Evolutionary conservation across 73 alveolate genomes (phyloP), one percentile per base, ranked within the genome.

Genomic region (Paramecium sonneborni): DNA sequence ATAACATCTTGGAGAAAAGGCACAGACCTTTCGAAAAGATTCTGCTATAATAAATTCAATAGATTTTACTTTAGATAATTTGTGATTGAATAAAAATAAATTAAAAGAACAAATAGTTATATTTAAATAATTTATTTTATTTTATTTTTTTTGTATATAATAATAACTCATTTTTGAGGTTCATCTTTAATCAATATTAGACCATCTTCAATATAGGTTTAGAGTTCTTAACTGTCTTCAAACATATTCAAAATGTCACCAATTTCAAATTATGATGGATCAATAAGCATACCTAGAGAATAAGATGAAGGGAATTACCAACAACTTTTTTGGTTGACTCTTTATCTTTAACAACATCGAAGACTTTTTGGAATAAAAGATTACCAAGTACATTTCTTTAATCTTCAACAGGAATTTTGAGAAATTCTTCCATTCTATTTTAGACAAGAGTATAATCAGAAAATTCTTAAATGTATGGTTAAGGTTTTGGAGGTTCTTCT

Each of bases 361-460:
- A 43, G 28, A 79, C 76, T 79, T 74, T 74, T 23, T 74, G 20
- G 56, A 34, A 39, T 14, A 79, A 46, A 10, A 79, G 44, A 18
- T 79, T 79, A 79, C 90, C 90, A 21, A 79, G 55, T n/a, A 46
- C 55, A 23, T 38, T 46, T 79, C 90, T 79, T 24, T 79, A 79
- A 34, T 20, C 44, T 10, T 20, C 23, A 5, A 12, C 10, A 23
- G 90, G 90, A 5, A 79, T 38, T 11, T 79, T 43, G 5, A 18
- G 10, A 12, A 79, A 79, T 11, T 79, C 90, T 14, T 39, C 90
- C 74, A 46, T 79, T 62, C 84, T 26, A 79, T 44, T 79, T 46
- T 79, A 4, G 2, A 43, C 44, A 8, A 18, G 14, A 11, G 26
- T 14, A 3, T 79, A 32, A 23, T 79, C 44, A 11, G 69, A 62